These are phyloP conservation scores for Canavalia ensiformis DNA, from an alignment of 306 rosid species.

Conservation along the genomic window DNA sequence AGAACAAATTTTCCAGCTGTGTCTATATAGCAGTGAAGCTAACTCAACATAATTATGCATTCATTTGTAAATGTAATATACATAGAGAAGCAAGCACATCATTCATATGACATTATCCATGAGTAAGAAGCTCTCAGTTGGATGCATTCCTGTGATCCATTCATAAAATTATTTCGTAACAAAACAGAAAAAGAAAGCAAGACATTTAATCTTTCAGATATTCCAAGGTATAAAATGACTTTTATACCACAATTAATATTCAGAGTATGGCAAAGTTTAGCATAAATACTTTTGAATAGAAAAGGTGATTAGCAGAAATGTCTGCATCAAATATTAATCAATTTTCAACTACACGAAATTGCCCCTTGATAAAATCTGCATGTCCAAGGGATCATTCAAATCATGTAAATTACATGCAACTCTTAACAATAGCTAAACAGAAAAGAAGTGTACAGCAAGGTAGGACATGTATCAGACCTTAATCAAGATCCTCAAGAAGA, in stretches of 20 bases:
- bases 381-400: conserved; percentile 34
- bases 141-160: conserved; percentile 26
- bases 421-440: conserved; percentile 25
- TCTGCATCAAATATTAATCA: conserved; percentile 1
- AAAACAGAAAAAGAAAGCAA: conserved; percentile 18
- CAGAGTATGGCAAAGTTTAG: neutral
- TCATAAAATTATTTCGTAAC: conserved; percentile 30
- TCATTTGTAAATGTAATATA: conserved; percentile 9
- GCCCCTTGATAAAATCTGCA: conserved; percentile 1
- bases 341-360: conserved; percentile 25
- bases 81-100: conserved; percentile 14
- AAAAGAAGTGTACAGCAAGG: conserved; percentile 27
- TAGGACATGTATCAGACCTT: conserved; percentile 21
- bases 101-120: neutral
- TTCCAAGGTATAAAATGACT: conserved; percentile 17
- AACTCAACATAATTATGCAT: conserved; percentile 38
- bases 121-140: conserved; percentile 1
- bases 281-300: conserved; percentile 28
- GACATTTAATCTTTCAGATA: neutral
- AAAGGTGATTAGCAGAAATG: conserved; percentile 11
- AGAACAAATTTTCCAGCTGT: conserved; percentile 12
- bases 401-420: neutral
- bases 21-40: conserved; percentile 19
- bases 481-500: conserved; percentile 25
- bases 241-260: conserved; percentile 6